Evolutionary conservation across 208 protist genomes (phyloP).

Genomic region (Zelonia costaricensis): DNA sequence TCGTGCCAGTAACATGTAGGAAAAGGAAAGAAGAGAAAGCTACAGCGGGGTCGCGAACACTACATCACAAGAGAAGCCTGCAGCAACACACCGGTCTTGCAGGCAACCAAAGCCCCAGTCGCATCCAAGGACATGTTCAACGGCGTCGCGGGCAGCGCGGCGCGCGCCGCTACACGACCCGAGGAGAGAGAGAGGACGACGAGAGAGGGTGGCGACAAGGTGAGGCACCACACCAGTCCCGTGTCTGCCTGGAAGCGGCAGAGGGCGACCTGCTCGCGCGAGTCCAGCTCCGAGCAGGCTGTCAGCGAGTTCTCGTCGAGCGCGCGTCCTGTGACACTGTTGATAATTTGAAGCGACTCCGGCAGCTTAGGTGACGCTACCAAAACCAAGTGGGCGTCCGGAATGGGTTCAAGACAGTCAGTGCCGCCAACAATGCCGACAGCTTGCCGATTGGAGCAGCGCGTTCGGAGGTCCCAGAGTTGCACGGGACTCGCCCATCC

Average conservation of each 20-base stretch:
- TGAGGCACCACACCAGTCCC: constrained; percentile 54
- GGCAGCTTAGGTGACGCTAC: constrained; percentile 42
- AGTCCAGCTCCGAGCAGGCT: constrained; percentile 27
- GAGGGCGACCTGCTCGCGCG: constrained; percentile 27
- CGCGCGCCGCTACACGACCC: constrained; percentile 36
- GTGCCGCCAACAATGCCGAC: constrained; percentile 50
- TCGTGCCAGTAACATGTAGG: too few relatives aligned
- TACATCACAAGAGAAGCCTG: constrained; percentile 1
- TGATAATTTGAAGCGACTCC: constrained; percentile 70
- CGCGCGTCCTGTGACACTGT: constrained; percentile 39
- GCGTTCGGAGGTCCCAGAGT: constrained; percentile 81
- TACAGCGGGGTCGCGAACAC: too few relatives aligned
- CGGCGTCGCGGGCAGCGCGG: constrained; percentile 23
- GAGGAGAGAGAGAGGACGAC: constrained; percentile 38
- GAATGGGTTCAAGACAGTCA: constrained; percentile 76
- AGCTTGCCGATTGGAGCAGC: constrained; percentile 56
- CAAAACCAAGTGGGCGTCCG: constrained; percentile 49
- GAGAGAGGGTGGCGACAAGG: constrained; percentile 33
- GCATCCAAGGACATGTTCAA: constrained; percentile 38
- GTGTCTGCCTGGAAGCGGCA: constrained; percentile 39
- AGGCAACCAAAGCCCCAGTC: constrained; percentile 6
- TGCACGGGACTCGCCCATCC: constrained; percentile 91
- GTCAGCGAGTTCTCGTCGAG: constrained; percentile 34
- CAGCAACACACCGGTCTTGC: constrained; percentile 21
- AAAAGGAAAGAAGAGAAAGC: too few relatives aligned